Evolutionary conservation across 306 rosid species (phyloP), one percentile per base, ranked within the genome.

Genomic region (Senna tora): DNA sequence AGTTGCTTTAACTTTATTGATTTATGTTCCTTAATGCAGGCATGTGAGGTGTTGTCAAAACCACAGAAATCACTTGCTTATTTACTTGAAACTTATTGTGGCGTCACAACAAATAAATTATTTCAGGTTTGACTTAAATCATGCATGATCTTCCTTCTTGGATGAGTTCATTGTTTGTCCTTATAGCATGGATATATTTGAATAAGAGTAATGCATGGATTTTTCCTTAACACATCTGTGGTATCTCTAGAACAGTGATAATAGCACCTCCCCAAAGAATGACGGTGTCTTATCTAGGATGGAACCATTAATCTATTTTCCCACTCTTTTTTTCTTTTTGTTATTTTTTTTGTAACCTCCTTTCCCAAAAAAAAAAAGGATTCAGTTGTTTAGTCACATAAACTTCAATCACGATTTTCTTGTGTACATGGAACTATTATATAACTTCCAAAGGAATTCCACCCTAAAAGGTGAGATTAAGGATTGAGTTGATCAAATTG

Each of bases 41-140:
- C 97, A 79, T 91, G 98, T 13, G 98, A 94, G 75, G 84, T 94
- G 79, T 70, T 94, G 73, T 91, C 86, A 7, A 94, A 94, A 75
- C 96, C 95, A 47, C 97, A 91, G 58, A 94, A 91, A 67, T 94
- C 98, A 58, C 88, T 94, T 53, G 98, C 96, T 20, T 91, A 87
- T 82, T 84, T 94, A 74, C 98, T 94, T 19, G 97, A 94, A 83
- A 82, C 94, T 21, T 91, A 89, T 80, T 89, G 98, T 39, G 84
- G 94, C 43, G 88, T 91, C 41, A 63, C 82, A 34, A 91, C 97
- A 63, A 91, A 93, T 91, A 93, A 93, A 77, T 71, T 86, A 84
- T 85, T 91, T 65, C 98, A 93, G 97, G 98, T 93, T 82, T 68
- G 84, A 52, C 81, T 30, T 38, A 67, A 33, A 41, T 55, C 58